Base-by-base conservation (phyloP, 306 rosid species). In the Sphenostylis stenocarpa region DNA sequence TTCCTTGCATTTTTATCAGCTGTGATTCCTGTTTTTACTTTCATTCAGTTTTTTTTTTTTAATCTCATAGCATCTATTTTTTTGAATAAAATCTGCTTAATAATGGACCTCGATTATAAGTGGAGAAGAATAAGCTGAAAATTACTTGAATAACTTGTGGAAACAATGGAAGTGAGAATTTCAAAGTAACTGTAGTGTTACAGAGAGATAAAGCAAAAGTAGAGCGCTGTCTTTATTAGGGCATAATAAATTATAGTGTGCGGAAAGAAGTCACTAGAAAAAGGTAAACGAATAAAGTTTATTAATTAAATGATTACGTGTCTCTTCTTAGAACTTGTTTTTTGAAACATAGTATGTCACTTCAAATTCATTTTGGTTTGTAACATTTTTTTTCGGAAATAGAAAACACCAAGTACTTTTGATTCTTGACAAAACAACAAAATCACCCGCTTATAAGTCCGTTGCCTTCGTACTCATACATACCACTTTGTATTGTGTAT, bases 141-240 rank as follows among this genome's bases (percentile, higher is more conserved):
- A 24, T 24, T 5, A 56, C n/a, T 24, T 24, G 5, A 56, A 24
- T 24, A 56, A 57, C 1, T 5, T 4, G 14, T 5, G 10, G 36
- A 24, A 57, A 26, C 9, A 26, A 1, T 3, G 78, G 31, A 19
- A 55, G 44, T 38, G 70, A 41, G 57, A 56, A 31, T 19, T 81
- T 67, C 7, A 15, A 47, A 62, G 57, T 34, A 3, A 13, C 52
- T 13, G 21, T 53, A 81, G 43, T 38, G 12, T 9, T 8, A 38
- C 3, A 2, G 77, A 75, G 67, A 70, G 67, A 64, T 71, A 75
- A 79, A 85, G 44, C 72, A 82, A 87, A 88, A 88, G 90, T 81
- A 81, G 83, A 72, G 57, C 67, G 57, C 39, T 85, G 87, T 93
- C 90, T 87, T 88, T 87, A 82, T 79, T 86, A 77, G 81, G 73